phyloP scores from a whole-genome alignment of 768 basidiomycete genomes.

The Agaricus sinodeliciosus region DNA sequence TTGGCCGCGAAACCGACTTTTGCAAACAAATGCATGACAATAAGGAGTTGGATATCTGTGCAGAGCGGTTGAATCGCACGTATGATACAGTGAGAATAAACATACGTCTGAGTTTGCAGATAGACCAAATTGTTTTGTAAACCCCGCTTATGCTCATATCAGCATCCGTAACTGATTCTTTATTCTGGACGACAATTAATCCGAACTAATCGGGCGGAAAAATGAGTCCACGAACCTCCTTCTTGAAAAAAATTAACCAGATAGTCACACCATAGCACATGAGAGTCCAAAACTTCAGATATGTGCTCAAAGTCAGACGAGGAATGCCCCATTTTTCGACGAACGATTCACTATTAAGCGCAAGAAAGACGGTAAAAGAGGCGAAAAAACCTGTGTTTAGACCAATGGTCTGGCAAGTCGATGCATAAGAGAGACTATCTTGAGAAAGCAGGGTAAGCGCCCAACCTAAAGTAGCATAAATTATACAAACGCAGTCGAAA shows the following conservation, averaged over 20 bases:
- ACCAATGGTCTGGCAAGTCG: slow-evolving; percentile 97
- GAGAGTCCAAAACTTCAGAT: slow-evolving; percentile 82
- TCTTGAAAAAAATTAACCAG: slow-evolving; percentile 84
- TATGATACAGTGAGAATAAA: slow-evolving; percentile 2
- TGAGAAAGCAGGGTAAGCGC: slow-evolving; percentile 82
- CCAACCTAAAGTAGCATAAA: slow-evolving; percentile 44
- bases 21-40: slow-evolving; percentile 81
- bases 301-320: slow-evolving; percentile 63
- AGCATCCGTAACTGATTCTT: slow-evolving; percentile 61
- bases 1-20: slow-evolving; percentile 95
- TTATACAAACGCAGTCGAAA: slow-evolving; percentile 1
- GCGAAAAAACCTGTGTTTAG: slow-evolving; percentile 93
- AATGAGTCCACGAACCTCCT: slow-evolving; percentile 52
- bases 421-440: slow-evolving; percentile 92
- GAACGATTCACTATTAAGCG: slow-evolving; percentile 92
- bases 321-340: slow-evolving; percentile 79
- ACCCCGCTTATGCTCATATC: slow-evolving; percentile 90
- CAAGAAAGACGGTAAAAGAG: slow-evolving; percentile 95
- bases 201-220: not conserved
- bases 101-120: slow-evolving; percentile 86
- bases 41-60: slow-evolving; percentile 84
- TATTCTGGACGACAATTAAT: slow-evolving; percentile 43
- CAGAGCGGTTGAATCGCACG: slow-evolving; percentile 2
- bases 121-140: slow-evolving; percentile 92
- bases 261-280: slow-evolving; percentile 80